Percentiles rank a stretch among this genome's conserved stretches.
Evolutionary conservation across 805 yeast species (phyloP).

Genomic region (Candida caryicola): DNA sequence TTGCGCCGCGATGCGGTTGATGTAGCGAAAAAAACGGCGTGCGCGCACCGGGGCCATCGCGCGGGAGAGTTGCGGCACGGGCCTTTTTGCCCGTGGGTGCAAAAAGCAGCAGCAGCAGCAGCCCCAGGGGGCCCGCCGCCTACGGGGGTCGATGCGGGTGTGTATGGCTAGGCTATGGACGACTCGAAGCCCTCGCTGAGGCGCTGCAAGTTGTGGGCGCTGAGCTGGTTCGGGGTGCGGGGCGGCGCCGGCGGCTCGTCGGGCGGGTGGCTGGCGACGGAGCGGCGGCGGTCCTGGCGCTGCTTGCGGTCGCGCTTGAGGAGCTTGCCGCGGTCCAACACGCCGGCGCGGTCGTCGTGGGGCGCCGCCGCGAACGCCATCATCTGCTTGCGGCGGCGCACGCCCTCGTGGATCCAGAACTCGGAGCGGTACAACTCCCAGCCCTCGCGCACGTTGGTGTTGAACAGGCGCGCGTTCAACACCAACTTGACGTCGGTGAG

Average conservation of each 20-base stretch:
- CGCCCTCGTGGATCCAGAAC: constrained; percentile 86
- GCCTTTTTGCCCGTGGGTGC: no score
- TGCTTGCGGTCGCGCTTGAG: constrained; percentile 39
- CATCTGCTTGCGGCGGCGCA: constrained; percentile 47
- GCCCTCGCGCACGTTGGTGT: constrained; percentile 80
- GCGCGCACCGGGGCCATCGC: no score
- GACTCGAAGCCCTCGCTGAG: constrained; percentile 7
- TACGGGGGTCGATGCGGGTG: no score
- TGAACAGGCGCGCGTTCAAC: constrained; percentile 76
- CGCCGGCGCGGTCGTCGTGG: constrained; percentile 8
- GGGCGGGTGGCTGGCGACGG: neutral
- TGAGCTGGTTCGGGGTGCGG: constrained; percentile 13
- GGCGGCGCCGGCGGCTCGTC: neutral
- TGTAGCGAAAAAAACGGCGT: neutral
- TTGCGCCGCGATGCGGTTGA: no score
- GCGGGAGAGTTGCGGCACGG: no score
- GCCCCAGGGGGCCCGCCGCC: no score
- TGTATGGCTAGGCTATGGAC: no score
- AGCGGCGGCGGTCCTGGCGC: constrained; percentile 27
- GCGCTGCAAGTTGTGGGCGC: constrained; percentile 19
- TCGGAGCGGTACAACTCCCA: constrained; percentile 95
- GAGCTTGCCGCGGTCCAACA: constrained; percentile 23
- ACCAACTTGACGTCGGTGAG: constrained; percentile 73
- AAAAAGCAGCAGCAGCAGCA: no score
- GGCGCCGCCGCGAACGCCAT: constrained; percentile 24